Evolutionary conservation across 2,329 filamentous ascomycete species (phyloP).

Genomic region (Magnaporthales sp.): DNA sequence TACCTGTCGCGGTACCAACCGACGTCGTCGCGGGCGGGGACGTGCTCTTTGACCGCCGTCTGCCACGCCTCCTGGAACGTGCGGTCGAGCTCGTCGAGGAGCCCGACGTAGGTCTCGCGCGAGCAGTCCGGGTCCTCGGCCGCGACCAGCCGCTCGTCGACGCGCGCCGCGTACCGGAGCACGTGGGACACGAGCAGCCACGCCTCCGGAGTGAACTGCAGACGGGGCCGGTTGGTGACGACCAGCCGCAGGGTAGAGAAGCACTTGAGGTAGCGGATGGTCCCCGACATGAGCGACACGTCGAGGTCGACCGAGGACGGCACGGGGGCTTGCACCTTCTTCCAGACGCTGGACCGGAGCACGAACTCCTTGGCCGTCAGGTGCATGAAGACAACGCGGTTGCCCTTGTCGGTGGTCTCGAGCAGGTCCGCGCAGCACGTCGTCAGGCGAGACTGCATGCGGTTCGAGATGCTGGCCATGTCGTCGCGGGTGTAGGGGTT

Average conservation of each 20-base stretch:
- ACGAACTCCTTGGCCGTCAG: not conserved
- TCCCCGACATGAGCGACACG: not conserved
- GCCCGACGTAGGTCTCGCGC: not conserved
- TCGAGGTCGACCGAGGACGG: not conserved
- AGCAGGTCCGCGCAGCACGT: not conserved
- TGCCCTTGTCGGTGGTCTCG: not conserved
- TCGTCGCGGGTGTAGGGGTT: not conserved
- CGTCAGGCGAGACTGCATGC: not conserved
- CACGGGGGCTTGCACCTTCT: not conserved
- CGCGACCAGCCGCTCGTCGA: not conserved
- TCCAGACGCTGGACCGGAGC: not conserved
- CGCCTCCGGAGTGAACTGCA: not conserved
- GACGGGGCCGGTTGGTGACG: not conserved
- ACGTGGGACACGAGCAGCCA: not conserved
- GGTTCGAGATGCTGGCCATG: not conserved
- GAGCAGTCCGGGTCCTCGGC: not conserved
- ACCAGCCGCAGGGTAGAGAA: not conserved
- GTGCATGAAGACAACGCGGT: not conserved
- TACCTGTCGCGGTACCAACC: not conserved
- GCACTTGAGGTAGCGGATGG: slow-evolving; percentile 1
- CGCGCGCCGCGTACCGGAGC: not conserved
- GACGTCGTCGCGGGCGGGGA: not conserved
- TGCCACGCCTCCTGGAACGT: not conserved
- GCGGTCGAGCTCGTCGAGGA: not conserved
- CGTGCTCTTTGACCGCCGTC: not conserved